phyloP scores from a whole-genome alignment of 345 rosid genomes.

The Isatis tinctoria region DNA sequence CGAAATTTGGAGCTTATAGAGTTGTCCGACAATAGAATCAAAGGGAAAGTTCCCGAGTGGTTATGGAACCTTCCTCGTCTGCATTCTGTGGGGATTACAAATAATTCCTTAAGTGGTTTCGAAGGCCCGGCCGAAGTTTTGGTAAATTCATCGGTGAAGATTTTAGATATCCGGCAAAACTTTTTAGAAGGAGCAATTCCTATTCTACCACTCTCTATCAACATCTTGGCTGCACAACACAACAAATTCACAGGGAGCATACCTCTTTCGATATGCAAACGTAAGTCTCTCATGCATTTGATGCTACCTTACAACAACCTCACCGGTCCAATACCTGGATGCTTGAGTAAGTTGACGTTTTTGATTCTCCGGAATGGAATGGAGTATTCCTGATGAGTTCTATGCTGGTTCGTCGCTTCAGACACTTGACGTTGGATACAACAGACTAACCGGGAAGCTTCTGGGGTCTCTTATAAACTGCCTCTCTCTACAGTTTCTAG shows the following conservation, averaged over 20 bases:
- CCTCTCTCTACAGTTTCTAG: neutral
- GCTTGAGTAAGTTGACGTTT: neutral
- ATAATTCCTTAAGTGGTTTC: neutral
- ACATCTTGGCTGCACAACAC: rapidly evolving
- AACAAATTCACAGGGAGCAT: neutral
- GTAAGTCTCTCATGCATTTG: neutral
- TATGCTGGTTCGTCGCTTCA: rapidly evolving
- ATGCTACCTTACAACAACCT: neutral
- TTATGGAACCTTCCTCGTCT: slow-evolving; percentile 7
- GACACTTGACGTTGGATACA: neutral
- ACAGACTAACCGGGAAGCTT: neutral
- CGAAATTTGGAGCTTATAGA: neutral
- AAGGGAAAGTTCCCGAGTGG: neutral
- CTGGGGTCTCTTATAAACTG: slow-evolving; percentile 10
- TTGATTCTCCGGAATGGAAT: neutral
- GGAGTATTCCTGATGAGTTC: neutral
- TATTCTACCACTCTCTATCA: neutral
- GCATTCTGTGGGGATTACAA: rapidly evolving
- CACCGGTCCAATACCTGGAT: neutral
- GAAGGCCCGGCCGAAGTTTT: neutral
- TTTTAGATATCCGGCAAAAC: neutral
- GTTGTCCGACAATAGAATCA: neutral
- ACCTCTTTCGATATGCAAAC: neutral
- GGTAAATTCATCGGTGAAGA: neutral
- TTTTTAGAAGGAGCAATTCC: neutral